Base-by-base conservation (phyloP, 2,329 filamentous ascomycete species). In the Xylaria sp. region DNA sequence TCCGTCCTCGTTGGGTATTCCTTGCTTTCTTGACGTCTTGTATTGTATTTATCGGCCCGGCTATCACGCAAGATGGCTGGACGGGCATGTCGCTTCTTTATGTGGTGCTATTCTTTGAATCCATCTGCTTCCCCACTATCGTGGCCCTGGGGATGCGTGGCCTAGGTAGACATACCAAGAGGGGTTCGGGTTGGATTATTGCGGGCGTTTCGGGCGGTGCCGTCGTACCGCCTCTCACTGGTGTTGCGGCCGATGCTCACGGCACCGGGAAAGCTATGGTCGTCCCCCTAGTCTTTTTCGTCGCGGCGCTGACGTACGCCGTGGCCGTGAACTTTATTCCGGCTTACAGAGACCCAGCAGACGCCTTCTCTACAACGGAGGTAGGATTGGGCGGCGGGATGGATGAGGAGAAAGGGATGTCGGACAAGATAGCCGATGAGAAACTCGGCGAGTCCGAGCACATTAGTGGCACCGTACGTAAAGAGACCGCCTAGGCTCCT, bases 101-200 rank as follows among this genome's bases (percentile, higher is more conserved):
- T 78, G 70, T 92, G 9, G 88, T 90, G 6, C 84, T 94, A 27
- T 93, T 94, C 82, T 94, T 94, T 79, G 92, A 93, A 80, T 90
- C 88, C 3, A 91, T 93, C 75, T 92, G 90, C 78, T 95, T 94
- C 83, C 92, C 92, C 0, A 94, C 92, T 19, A 93, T 95, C 75
- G 89, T 95, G 34, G 91, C 92, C 0, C 84, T 94, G 2, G 91
- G 91, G 8, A 93, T 93, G 83, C 86, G 91, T 24, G 92, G 91
- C 1, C 84, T 94, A 0, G 92, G 93, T 5, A 86, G 89, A 19
- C 90, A 95, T 80, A 92, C 90, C 42, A 94, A 94, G 83, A 86
- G 91, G 68, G 92, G 92, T 1, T 90, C 89, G 2, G 91, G 91
- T 4, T 91, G 88, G 78, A 89, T 92, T 66, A 86, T 93, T 1